Conservation (phyloP, 345 rosid genomes). For the Eucalyptus viminalis region DNA sequence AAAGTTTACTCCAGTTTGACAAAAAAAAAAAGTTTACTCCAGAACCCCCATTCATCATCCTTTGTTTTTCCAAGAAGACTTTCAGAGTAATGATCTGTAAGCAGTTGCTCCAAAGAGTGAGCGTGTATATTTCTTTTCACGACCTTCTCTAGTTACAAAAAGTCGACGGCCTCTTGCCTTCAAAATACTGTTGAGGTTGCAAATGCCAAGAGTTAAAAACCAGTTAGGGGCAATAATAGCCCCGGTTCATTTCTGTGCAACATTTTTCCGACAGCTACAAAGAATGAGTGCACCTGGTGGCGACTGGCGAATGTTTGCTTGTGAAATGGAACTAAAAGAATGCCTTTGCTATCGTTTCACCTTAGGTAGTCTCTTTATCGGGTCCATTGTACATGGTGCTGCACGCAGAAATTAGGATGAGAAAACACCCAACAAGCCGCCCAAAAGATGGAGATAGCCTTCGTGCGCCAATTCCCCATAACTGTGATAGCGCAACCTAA, state of each 20-base stretch:
- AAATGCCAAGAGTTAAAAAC: neutral
- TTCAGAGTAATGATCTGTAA: neutral
- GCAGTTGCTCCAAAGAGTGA: neutral
- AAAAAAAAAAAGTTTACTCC: neutral
- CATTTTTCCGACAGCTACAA: neutral
- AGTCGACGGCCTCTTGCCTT: neutral
- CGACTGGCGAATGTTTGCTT: neutral
- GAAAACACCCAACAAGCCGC: slow-evolving; percentile 57
- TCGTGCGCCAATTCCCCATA: slow-evolving; percentile 37
- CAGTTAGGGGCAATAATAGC: neutral
- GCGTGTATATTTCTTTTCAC: neutral
- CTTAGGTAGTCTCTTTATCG: slow-evolving; percentile 52
- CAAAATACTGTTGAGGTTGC: neutral
- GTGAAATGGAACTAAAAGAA: neutral
- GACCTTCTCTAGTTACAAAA: neutral
- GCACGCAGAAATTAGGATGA: slow-evolving; percentile 50
- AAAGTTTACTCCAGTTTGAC: neutral
- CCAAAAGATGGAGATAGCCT: slow-evolving; percentile 38
- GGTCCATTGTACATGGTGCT: slow-evolving; percentile 62
- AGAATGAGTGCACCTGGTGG: neutral
- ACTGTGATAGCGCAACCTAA: slow-evolving; percentile 56
- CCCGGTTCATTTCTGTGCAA: neutral
- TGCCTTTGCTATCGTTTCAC: neutral
- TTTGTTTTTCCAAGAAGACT: neutral
- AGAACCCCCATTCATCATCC: neutral